A percentile compares a stretch with the other conserved stretches of the same genome.
These are phyloP conservation scores for Hamamelis virginiana DNA, from an alignment of 164 flowering plant genomes.

Conservation along the genomic window DNA sequence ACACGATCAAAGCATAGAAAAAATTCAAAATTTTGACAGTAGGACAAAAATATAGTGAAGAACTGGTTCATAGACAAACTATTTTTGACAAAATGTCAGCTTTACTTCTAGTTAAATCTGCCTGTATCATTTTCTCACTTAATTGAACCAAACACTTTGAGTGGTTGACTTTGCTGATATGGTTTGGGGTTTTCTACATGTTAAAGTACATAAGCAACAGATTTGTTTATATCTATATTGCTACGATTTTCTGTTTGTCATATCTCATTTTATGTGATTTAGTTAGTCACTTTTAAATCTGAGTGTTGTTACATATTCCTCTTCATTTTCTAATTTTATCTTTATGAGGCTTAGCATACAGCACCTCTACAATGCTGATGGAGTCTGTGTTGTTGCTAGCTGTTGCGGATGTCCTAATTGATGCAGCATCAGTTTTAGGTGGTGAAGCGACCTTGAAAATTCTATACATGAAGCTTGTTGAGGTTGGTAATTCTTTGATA, in stretches of 20 bases:
- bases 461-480: constrained; percentile 81
- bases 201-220: not conserved
- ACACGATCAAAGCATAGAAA: no score
- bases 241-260: not conserved
- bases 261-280: constrained; percentile 5
- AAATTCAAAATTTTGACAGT: no score
- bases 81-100: no score
- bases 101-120: no score
- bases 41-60: no score
- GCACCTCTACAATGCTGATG: constrained; percentile 18
- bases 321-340: constrained; percentile 1
- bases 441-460: constrained; percentile 81
- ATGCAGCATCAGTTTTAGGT: constrained; percentile 91
- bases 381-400: constrained; percentile 51
- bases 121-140: no score
- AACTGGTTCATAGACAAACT: no score
- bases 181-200: not conserved
- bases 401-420: constrained; percentile 86
- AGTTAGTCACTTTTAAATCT: constrained; percentile 5
- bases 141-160: no score
- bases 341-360: constrained; percentile 8
- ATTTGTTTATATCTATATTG: not conserved
- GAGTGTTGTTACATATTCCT: constrained; percentile 4
- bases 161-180: no score
- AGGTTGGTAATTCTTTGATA: constrained; percentile 46